Evolutionary conservation across 129 eudicot species (phyloP), one percentile per base, ranked within the genome.

Genomic region (carrot (Daucus carota)): DNA sequence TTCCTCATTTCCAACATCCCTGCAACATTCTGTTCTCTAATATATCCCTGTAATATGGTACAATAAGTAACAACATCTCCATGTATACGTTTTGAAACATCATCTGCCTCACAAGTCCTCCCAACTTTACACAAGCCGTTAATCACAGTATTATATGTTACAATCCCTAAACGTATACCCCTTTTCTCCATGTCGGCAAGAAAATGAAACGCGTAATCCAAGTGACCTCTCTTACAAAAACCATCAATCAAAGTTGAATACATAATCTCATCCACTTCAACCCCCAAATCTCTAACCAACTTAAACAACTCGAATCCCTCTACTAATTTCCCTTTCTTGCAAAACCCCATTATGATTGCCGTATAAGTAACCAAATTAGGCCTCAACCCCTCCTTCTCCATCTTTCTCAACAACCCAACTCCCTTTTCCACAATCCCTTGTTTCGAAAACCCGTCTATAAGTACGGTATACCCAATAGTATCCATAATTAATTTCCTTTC

Each of bases 81-180:
- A 79, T 45, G n/a, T 28, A 84, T 75, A 43, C 84, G 78, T 76
- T 76, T 82, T 36, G 94, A 83, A 71, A 88, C 41, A 57, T 85
- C 88, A 76, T 87, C 85, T 2, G 97, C 97, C 77, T 87, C 95
- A 63, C 34, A 32, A 33, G 87, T 87, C 80, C 95, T 91, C 78
- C 92, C 90, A n/a, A 75, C 87, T 85, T 85, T 91, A 81, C 95
- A 91, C 52, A 91, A 80, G 31, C 97, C 95, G 77, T 91, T 87
- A 33, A 91, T 89, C 77, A 89, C 75, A 4, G 84, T 85, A 76
- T 91, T 91, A 46, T 91, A 91, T 7, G 95, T 89, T 42, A 91
- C 89, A 66, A 87, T 60, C 63, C 92, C 76, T 28, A 90, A 81
- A 43, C 67, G 77, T 81, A 87, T 81, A 77, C 89, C 92, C 38